Evolutionary conservation across 139 green algal genomes (phyloP).

Genomic region (Spirogloea muscicola): DNA sequence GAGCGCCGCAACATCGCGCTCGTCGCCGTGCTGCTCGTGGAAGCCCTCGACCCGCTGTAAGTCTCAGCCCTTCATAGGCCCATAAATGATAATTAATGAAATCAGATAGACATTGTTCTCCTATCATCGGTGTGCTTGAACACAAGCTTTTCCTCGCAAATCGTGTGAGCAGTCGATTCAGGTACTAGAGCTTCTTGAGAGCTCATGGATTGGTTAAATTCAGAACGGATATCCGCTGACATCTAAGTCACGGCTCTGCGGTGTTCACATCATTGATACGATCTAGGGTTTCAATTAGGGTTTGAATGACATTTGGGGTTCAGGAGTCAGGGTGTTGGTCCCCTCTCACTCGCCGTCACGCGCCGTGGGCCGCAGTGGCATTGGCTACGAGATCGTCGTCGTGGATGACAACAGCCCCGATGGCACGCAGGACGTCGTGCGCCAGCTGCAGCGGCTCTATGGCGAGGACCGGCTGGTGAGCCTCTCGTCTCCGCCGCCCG

Average conservation of each 20-base stretch:
- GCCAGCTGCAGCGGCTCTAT: conserved; percentile 60
- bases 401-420: conserved; percentile 94
- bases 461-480: conserved; percentile 62
- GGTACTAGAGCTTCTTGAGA: neutral
- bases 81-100: neutral
- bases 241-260: neutral
- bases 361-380: neutral
- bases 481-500: too few relatives aligned
- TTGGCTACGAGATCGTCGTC: conserved; percentile 81
- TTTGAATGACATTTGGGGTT: too few relatives aligned
- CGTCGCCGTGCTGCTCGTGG: conserved; percentile 74
- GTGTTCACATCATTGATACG: neutral
- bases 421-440: conserved; percentile 76
- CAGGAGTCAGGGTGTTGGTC: too few relatives aligned
- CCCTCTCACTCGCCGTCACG: neutral
- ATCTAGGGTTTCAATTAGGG: too few relatives aligned
- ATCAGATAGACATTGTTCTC: neutral
- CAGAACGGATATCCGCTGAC: neutral
- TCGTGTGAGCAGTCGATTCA: neutral
- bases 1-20: conserved; percentile 86
- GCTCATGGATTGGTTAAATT: too few relatives aligned
- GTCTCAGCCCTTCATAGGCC: neutral
- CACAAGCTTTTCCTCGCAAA: neutral
- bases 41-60: conserved; percentile 57
- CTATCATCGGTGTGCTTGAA: neutral